Base-by-base conservation (phyloP, 257 asterid genomes). In the Solanum arcanum region DNA sequence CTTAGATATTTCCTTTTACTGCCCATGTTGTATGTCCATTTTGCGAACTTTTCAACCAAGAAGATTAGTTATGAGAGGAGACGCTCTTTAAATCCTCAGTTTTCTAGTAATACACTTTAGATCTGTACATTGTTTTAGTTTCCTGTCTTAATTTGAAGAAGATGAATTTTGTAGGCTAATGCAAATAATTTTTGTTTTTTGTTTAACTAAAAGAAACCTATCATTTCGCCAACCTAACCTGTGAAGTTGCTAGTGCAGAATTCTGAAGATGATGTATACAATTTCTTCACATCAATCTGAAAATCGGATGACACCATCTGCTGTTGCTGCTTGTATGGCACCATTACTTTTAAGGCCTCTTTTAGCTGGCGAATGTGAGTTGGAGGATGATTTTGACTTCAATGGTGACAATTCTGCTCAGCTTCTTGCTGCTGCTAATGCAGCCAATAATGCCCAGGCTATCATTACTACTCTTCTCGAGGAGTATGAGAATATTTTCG, bases 241-340 rank as follows among this genome's bases (percentile, higher is more conserved):
- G 47, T 83, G 86, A 41, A 20, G 46, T 12, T 89, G 77, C 90
- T 87, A 86, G 78, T 89, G 89, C 89, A 96, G 99, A 92, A 89
- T 96, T 88, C 93, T 96, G 77, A 95, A 95, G 93, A 96, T 93
- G 98, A 96, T 96, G 99, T 92, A 93, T 85, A 90, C 93, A 62
- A 89, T 96, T 87, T 95, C 98, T 75, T 89, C 92, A 16, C 94
- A 96, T 90, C 92, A 93, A 81, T 91, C 95, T 86, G 97, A 92
- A 88, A 96, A 93, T 88, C 96, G 98, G 89, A 96, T 96, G 99
- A 92, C 94, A 68, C 93, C 98, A 84, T 91, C 98, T 9, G 99
- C 99, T 80, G 98, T 96, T 89, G 98, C 98, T 88, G 98, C 99
- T 90, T 96, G 99, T 89, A 96, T 96, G 99, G 99, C 99, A 44